A percentile compares a stretch with the other conserved stretches of the same genome.
Conservation (phyloP, 1,139 yeast genomes). For the Pichia sp. region DNA sequence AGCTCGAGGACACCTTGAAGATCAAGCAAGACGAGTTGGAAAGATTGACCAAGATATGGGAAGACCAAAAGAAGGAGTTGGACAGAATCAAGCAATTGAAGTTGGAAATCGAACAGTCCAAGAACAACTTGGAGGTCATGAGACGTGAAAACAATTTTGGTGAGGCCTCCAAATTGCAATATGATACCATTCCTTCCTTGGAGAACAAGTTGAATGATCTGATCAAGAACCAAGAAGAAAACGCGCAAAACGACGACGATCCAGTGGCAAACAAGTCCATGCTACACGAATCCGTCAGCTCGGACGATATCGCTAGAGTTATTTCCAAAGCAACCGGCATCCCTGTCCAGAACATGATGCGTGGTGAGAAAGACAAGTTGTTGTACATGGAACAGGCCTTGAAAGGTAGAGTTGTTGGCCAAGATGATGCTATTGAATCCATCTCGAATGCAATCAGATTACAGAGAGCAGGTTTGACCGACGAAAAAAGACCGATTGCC, state of each 20-base stretch:
- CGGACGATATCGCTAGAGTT: conserved; percentile 90
- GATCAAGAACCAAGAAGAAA: conserved; percentile 35
- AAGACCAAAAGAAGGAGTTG: conserved; percentile 67
- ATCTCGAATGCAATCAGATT: conserved; percentile 92
- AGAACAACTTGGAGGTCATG: conserved; percentile 72
- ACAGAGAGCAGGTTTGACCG: conserved; percentile 93
- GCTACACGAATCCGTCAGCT: conserved; percentile 87
- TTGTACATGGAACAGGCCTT: conserved; percentile 81
- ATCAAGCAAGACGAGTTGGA: conserved; percentile 59
- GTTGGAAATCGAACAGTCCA: conserved; percentile 77
- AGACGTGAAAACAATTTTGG: conserved; percentile 85
- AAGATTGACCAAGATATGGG: conserved; percentile 81
- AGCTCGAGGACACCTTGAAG: conserved; percentile 61
- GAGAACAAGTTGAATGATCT: conserved; percentile 58
- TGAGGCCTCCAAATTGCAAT: conserved; percentile 84
- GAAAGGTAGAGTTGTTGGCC: conserved; percentile 82
- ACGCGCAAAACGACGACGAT: conserved; percentile 23
- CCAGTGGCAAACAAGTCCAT: conserved; percentile 33
- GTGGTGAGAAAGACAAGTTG: conserved; percentile 90
- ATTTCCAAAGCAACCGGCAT: conserved; percentile 94
- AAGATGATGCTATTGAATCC: conserved; percentile 87
- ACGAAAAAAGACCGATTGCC: conserved; percentile 91
- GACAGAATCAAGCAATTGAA: conserved; percentile 76
- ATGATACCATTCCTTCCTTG: conserved; percentile 76
- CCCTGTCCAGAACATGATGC: conserved; percentile 86